These are phyloP conservation scores for Vitis amurensis DNA, from an alignment of 164 flowering plant species.

Conservation along the genomic window DNA sequence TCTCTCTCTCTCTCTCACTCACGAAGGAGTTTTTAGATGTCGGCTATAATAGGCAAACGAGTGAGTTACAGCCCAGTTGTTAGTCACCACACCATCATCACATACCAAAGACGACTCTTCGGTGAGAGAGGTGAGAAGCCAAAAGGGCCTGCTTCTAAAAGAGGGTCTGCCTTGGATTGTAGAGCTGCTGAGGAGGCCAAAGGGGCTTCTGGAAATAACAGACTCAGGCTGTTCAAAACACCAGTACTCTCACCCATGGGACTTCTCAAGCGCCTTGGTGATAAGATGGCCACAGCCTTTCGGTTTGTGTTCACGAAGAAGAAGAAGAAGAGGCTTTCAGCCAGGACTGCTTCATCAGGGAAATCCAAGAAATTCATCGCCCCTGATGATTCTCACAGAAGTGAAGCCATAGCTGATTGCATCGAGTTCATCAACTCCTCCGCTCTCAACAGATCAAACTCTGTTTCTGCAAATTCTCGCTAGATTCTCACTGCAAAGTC, in stretches of 20 bases:
- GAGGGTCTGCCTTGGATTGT: too few species aligned
- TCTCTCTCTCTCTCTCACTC: not conserved
- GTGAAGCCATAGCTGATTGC: slow-evolving; percentile 68
- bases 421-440: slow-evolving; percentile 70
- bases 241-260: slow-evolving; percentile 29
- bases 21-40: slow-evolving; percentile 7
- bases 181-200: slow-evolving; percentile 13
- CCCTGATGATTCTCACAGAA: slow-evolving; percentile 49
- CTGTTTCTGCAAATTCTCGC: slow-evolving; percentile 20
- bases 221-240: slow-evolving; percentile 26
- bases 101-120: slow-evolving; percentile 1
- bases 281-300: slow-evolving; percentile 36
- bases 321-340: slow-evolving; percentile 12
- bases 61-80: slow-evolving; percentile 8
- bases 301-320: slow-evolving; percentile 20
- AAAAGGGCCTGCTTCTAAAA: too few species aligned
- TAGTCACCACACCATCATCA: slow-evolving; percentile 8
- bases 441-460: slow-evolving; percentile 42
- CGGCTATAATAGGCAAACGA: slow-evolving; percentile 6
- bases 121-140: too few species aligned
- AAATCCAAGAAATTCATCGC: slow-evolving; percentile 38
- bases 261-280: slow-evolving; percentile 35
- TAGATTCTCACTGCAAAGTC: not conserved
- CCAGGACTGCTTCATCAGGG: slow-evolving; percentile 31
- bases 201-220: slow-evolving; percentile 17